A percentile compares a stretch with the other conserved stretches of the same genome.
Evolutionary conservation across 176 grass and related monocot species (phyloP).

Genomic region (bread wheat (Triticum aestivum)): IWGSC_CS_RefSeq_v2.1 NC_057811.1:483884851-483885350

Average conservation of each 20-base stretch:
- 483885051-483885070: slow-evolving; percentile 62
- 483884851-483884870: slow-evolving; percentile 57
- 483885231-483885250: slow-evolving; percentile 60
- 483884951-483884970: slow-evolving; percentile 76
- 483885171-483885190: slow-evolving; percentile 63
- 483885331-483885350: slow-evolving; percentile 60
- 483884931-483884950: slow-evolving; percentile 57
- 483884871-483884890: slow-evolving; percentile 73
- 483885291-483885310: slow-evolving; percentile 76
- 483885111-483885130: slow-evolving; percentile 53
- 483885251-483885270: slow-evolving; percentile 90
- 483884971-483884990: slow-evolving; percentile 53
- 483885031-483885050: slow-evolving; percentile 72
- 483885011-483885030: slow-evolving; percentile 76
- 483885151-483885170: slow-evolving; percentile 54
- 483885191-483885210: slow-evolving; percentile 59
- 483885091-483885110: slow-evolving; percentile 56
- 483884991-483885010: slow-evolving; percentile 81
- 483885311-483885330: slow-evolving; percentile 61
- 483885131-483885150: slow-evolving; percentile 80
- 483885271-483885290: slow-evolving; percentile 69
- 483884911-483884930: slow-evolving; percentile 59
- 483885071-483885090: slow-evolving; percentile 84
- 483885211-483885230: slow-evolving; percentile 68
- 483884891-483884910: slow-evolving; percentile 77